Evolutionary conservation across 495 filamentous ascomycete species (phyloP).

Genomic region (Beverwykella pulmonaria): DNA sequence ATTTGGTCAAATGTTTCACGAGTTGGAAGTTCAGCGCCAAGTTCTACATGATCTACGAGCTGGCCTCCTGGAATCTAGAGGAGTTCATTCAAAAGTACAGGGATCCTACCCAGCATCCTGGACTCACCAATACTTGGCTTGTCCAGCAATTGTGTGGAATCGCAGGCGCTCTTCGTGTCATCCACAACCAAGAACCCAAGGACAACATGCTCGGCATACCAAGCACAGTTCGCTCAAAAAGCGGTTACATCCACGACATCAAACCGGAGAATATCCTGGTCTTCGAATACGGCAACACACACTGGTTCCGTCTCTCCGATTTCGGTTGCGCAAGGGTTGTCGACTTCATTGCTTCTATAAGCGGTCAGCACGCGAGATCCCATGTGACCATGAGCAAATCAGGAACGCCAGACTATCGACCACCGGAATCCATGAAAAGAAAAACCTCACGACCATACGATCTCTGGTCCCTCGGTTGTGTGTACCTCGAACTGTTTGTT

Average conservation of each 20-base stretch:
- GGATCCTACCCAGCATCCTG: not conserved
- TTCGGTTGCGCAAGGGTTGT: conserved; percentile 18
- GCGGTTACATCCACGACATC: conserved; percentile 21
- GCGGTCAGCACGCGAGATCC: conserved; percentile 7
- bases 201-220: not conserved
- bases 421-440: conserved; percentile 4
- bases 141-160: conserved; percentile 13
- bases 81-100: conserved; percentile 2
- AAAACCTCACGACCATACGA: conserved; percentile 20
- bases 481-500: conserved; percentile 14
- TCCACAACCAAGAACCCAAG: conserved; percentile 1
- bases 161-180: conserved; percentile 6
- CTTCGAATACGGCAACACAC: not conserved
- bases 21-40: conserved; percentile 14
- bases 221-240: not conserved
- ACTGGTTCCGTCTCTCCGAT: conserved; percentile 13
- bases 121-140: not conserved
- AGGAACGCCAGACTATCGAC: conserved; percentile 11
- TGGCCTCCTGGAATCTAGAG: conserved; percentile 13
- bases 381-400: conserved; percentile 3
- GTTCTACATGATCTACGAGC: conserved; percentile 21
- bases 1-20: conserved; percentile 13
- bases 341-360: conserved; percentile 4
- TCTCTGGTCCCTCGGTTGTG: conserved; percentile 17
- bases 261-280: conserved; percentile 22